Evolutionary conservation across 2,329 filamentous ascomycete genomes (phyloP).

Genomic region (Talaromyces albobiverticillius): DNA sequence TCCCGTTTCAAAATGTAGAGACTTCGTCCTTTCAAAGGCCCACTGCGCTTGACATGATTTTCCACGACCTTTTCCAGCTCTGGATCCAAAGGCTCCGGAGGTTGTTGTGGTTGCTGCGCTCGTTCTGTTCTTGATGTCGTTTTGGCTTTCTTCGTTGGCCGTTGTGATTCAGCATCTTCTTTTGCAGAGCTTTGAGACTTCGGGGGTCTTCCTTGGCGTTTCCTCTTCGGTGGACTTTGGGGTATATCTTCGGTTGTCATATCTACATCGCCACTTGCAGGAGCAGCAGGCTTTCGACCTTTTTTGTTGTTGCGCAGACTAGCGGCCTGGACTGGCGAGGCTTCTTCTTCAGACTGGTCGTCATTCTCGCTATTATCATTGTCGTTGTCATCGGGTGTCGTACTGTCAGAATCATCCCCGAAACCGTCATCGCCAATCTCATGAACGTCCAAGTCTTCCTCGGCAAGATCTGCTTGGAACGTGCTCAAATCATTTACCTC

Average conservation of each 20-base stretch:
- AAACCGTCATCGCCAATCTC: conserved; percentile 7
- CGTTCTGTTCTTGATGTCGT: conserved; percentile 20
- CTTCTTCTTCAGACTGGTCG: conserved; percentile 17
- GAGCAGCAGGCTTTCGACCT: not conserved
- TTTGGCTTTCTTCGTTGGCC: conserved; percentile 33
- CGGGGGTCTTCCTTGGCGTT: conserved; percentile 30
- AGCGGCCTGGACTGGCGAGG: conserved; percentile 10
- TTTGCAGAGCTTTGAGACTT: conserved; percentile 23
- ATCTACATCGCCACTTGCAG: conserved; percentile 2
- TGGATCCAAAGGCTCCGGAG: conserved; percentile 24
- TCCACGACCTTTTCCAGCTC: conserved; percentile 43
- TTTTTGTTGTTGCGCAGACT: conserved; percentile 11
- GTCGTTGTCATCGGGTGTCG: conserved; percentile 12
- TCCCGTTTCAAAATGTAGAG: conserved; percentile 52
- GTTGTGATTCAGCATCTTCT: conserved; percentile 22
- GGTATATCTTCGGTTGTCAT: conserved; percentile 18
- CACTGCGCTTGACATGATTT: conserved; percentile 41
- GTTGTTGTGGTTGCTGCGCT: not conserved
- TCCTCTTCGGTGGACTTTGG: conserved; percentile 22
- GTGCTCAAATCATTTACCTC: conserved; percentile 19
- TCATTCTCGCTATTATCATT: conserved; percentile 17
- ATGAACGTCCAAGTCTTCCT: conserved; percentile 7
- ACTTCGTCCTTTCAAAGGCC: conserved; percentile 47
- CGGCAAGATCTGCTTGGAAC: conserved; percentile 9
- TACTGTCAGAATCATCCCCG: conserved; percentile 24